Evolutionary conservation across 73 alveolate species (phyloP), one percentile per base, ranked within the genome.

Genomic region (Strombidium stylifer): DNA sequence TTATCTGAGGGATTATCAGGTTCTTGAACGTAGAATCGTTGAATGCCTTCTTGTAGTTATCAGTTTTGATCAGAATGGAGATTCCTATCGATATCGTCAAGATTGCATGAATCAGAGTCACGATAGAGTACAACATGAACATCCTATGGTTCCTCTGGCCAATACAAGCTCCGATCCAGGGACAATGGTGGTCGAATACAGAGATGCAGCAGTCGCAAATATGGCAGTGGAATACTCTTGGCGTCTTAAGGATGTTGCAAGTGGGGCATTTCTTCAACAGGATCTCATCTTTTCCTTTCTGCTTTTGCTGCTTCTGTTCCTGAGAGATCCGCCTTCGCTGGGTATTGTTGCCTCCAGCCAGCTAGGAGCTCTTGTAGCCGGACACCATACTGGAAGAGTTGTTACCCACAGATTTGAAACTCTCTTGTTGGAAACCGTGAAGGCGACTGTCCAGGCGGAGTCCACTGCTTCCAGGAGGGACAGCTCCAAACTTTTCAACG

Each of bases 151-250:
- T 69, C 36, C 82, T 51, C 36, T 69, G 19, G 27, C 82, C 82
- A 10, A 69, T 31, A 57, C 82, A 69, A 19, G 46, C 14, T 28
- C 82, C 82, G 32, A 69, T 57, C 82, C 82, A 69, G 6, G 82
- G 82, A 34, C 82, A 69, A 39, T 69, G 82, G 37, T 69, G 82
- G 32, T 69, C 82, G 53, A 52, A 72, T 1, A 48, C 41, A 15
- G 51, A 61, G 51, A 69, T 41, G 28, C 82, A 69, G 12, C 37
- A 61, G 25, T 69, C 47, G 53, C 82, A 69, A 19, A 53, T 31
- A 4, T 44, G 21, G 64, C 82, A 69, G 31, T 69, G 82, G 24
- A 69, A 69, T 6, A 72, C 50, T 23, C 82, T 31, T 1, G 69
- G 72, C 1, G 82, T 71, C 19, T 62, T 30, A 7, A 51, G 18